Evolutionary conservation across 306 rosid genomes (phyloP).

Genomic region (Phaseolus lunatus): DNA sequence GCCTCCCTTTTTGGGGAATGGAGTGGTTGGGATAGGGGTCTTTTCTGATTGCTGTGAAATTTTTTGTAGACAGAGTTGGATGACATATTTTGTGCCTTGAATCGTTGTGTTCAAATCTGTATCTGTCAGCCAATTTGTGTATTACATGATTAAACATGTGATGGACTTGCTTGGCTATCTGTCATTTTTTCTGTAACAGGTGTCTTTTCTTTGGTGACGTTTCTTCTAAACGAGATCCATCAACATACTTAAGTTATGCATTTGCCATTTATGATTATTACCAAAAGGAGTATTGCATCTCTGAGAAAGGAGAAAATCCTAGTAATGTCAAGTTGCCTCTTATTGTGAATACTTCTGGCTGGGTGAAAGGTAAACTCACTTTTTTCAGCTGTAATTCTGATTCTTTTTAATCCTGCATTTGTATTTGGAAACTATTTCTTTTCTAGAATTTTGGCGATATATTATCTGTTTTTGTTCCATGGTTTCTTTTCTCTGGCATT

Average conservation of each 20-base stretch:
- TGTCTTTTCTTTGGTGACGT: slow-evolving; percentile 88
- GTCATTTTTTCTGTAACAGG: slow-evolving; percentile 52
- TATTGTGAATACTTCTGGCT: slow-evolving; percentile 87
- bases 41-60: slow-evolving; percentile 15
- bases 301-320: slow-evolving; percentile 47
- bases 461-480: slow-evolving; percentile 12
- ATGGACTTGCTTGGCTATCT: slow-evolving; percentile 42
- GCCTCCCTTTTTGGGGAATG: not conserved
- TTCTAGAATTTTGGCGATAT: slow-evolving; percentile 12
- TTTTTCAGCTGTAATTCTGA: slow-evolving; percentile 22
- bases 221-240: slow-evolving; percentile 81
- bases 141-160: slow-evolving; percentile 22
- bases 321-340: slow-evolving; percentile 73
- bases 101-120: slow-evolving; percentile 15
- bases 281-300: slow-evolving; percentile 52
- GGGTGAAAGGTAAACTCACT: slow-evolving; percentile 84
- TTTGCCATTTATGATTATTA: slow-evolving; percentile 68
- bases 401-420: slow-evolving; percentile 26
- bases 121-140: slow-evolving; percentile 19
- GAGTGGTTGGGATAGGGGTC: not conserved
- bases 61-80: not conserved
- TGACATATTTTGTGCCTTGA: slow-evolving; percentile 26
- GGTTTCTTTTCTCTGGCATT: slow-evolving; percentile 43
- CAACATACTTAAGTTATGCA: slow-evolving; percentile 58
- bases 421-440: slow-evolving; percentile 22